Base-by-base conservation (phyloP, 805 yeast species). In the Ogataea allantospora region DNA sequence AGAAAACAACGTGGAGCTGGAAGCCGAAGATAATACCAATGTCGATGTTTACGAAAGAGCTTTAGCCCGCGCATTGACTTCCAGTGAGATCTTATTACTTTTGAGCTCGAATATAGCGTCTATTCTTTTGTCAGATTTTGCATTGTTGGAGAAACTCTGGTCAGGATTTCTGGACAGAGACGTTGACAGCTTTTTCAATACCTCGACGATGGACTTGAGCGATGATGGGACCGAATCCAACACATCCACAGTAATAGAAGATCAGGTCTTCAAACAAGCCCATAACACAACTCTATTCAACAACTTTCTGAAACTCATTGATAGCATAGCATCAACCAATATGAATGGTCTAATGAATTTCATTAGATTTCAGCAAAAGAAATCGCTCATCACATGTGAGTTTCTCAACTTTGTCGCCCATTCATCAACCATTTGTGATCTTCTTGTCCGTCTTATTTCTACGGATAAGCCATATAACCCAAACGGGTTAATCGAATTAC, bases 391-490 rank as follows among this genome's bases (percentile, higher is more conserved):
- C 33, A 91, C 87, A 9, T 83, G 79, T 46, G 78, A 83, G 42
- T 86, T 91, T 55, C 61, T 91, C 46, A 72, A 67, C 30, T 95
- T 89, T 59, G 76, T 61, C 7, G 62, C 93, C 36, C 93, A 85
- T 51, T 84, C 89, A 40, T 95, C 96, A 11, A 85, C 95, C 32
- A 62, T 88, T 30, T 87, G 91, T 82, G 99, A 93, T 60, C 80
- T 91, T 49, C 64, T 93, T 33, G 71, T 93, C 33, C 80, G 91
- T 55, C 76, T 93, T 16, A 83, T 93, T 14, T 88, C 95, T 33
- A 83, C 96, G 0, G 99, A 93, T 63, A 89, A 86, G 59, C 82
- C 91, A 2, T 95, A 87, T 54, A 72, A 75, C 35, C 84, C 96
- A 16, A 87, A 93, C 11, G 96, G 96, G 4, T 76, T 93, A 27